These are phyloP conservation scores for Candida labiduridarum DNA, from an alignment of 1,139 yeast species.

Conservation along the genomic window DNA sequence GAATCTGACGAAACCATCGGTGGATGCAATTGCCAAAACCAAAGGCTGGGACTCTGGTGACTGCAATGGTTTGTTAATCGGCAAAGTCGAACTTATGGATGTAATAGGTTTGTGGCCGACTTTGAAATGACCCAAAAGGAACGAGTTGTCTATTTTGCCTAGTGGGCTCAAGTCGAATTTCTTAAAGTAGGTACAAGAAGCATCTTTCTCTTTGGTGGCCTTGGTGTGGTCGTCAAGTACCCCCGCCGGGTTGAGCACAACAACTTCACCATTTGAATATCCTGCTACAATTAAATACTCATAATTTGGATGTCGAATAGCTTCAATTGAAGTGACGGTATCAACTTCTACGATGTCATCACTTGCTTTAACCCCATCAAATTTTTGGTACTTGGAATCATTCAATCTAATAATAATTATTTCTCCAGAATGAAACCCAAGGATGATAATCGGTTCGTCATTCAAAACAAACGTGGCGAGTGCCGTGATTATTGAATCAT, in stretches of 20 bases:
- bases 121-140: slow-evolving; percentile 54
- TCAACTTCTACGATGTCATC: slow-evolving; percentile 16
- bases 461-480: slow-evolving; percentile 27
- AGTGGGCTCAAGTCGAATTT: slow-evolving; percentile 42
- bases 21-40: slow-evolving; percentile 56
- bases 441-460: slow-evolving; percentile 28
- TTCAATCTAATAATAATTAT: slow-evolving; percentile 32
- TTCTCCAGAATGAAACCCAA: slow-evolving; percentile 45
- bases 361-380: slow-evolving; percentile 21
- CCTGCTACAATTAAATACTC: slow-evolving; percentile 42
- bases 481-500: slow-evolving; percentile 30
- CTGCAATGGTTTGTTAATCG: slow-evolving; percentile 15
- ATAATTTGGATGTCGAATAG: slow-evolving; percentile 32
- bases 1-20: slow-evolving; percentile 67
- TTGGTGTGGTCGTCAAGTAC: slow-evolving; percentile 24
- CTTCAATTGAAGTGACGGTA: slow-evolving; percentile 36
- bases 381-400: slow-evolving; percentile 29
- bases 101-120: slow-evolving; percentile 59
- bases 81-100: slow-evolving; percentile 28
- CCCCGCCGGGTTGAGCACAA: slow-evolving; percentile 33
- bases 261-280: slow-evolving; percentile 44
- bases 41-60: slow-evolving; percentile 39
- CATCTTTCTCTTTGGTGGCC: slow-evolving; percentile 35
- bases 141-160: slow-evolving; percentile 11
- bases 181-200: slow-evolving; percentile 40